These are phyloP conservation scores for Tardiomyces blankii DNA, from an alignment of 1,139 yeast species.

Conservation along the genomic window DNA sequence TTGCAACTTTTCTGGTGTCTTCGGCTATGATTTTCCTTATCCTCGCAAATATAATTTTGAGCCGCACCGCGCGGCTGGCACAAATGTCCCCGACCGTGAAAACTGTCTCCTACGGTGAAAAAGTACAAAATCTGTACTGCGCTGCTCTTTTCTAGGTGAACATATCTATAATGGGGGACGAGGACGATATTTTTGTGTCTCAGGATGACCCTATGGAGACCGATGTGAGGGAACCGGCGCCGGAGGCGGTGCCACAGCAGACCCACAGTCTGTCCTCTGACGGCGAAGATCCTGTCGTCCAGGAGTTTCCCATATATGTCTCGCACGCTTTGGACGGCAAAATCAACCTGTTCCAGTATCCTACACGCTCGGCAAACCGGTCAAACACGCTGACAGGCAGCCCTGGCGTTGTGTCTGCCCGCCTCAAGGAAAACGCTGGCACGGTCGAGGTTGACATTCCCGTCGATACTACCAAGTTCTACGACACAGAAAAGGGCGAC, in stretches of 20 bases:
- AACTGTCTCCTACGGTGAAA: background rate
- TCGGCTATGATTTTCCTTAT: background rate
- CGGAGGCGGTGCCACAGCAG: background rate
- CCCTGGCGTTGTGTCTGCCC: slow-evolving; percentile 35
- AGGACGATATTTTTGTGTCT: slow-evolving; percentile 7
- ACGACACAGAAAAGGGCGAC: slow-evolving; percentile 50
- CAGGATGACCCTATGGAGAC: slow-evolving; percentile 5
- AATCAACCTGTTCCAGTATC: slow-evolving; percentile 48
- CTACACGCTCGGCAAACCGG: slow-evolving; percentile 48
- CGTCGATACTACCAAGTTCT: slow-evolving; percentile 49
- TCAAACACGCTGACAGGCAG: slow-evolving; percentile 34
- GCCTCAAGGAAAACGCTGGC: slow-evolving; percentile 52
- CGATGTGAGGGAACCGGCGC: slow-evolving; percentile 1
- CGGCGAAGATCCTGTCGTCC: slow-evolving; percentile 62
- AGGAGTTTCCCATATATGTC: slow-evolving; percentile 58
- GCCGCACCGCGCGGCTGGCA: background rate
- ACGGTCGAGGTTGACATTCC: slow-evolving; percentile 65
- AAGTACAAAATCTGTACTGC: background rate
- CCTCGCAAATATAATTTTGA: background rate
- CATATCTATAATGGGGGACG: slow-evolving; percentile 4
- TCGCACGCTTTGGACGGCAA: slow-evolving; percentile 18
- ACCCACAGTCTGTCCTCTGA: background rate
- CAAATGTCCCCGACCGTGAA: background rate
- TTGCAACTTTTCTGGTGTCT: background rate
- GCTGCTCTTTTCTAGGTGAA: too few species aligned